A percentile compares a stretch with the other conserved stretches of the same genome.
phyloP scores from a whole-genome alignment of 495 filamentous ascomycete genomes.

The Tuber magnatum region DNA sequence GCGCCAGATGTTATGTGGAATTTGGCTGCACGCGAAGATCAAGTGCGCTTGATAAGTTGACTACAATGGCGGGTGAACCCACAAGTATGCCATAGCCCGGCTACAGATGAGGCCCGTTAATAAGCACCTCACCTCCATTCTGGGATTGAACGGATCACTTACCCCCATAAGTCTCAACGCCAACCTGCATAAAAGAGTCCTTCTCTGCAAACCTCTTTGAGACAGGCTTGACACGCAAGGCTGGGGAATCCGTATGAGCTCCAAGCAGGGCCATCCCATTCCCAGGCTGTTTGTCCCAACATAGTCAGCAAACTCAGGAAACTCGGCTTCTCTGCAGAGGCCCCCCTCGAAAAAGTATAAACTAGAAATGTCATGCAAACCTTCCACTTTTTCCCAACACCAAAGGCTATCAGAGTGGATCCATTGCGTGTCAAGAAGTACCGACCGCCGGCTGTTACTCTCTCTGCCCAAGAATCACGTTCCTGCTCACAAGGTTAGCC shows the following conservation, averaged over 20 bases:
- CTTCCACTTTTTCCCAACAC: conserved; percentile 85
- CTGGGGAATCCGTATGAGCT: conserved; percentile 92
- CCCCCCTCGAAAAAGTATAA: not conserved
- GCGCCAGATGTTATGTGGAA: not conserved
- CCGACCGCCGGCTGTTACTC: conserved; percentile 77
- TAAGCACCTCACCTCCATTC: not conserved
- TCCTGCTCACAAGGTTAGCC: conserved; percentile 50
- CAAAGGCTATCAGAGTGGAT: conserved; percentile 90
- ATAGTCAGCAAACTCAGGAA: conserved; percentile 7
- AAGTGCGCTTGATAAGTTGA: not conserved
- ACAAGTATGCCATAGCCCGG: conserved; percentile 57
- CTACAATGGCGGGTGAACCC: conserved; percentile 5
- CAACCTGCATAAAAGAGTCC: conserved; percentile 90
- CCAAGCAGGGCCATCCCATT: conserved; percentile 93
- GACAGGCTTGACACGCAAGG: conserved; percentile 83
- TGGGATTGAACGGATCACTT: conserved; percentile 47
- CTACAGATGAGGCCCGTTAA: conserved; percentile 12
- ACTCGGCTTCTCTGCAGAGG: not conserved
- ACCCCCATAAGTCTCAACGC: conserved; percentile 94
- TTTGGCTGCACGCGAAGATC: not conserved
- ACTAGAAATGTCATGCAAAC: conserved; percentile 39
- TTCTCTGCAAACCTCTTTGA: conserved; percentile 67
- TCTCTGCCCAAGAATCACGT: conserved; percentile 76
- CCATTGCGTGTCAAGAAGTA: conserved; percentile 94
- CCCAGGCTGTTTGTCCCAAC: conserved; percentile 54